Base-by-base conservation (phyloP, 305 asterid species). In the Fraxinus latifolia region DNA sequence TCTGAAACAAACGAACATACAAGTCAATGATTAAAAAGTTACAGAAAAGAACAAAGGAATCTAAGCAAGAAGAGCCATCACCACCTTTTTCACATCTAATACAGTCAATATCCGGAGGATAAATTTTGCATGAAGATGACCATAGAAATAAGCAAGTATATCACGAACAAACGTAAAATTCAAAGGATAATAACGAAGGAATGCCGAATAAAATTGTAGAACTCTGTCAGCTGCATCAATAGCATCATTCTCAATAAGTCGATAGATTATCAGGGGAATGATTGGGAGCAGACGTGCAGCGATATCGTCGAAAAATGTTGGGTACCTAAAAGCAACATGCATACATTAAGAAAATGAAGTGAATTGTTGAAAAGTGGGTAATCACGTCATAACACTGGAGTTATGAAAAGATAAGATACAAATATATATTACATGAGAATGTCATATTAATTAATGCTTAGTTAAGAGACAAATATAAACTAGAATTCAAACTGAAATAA, bases 281-380 rank as follows among this genome's bases (percentile, higher is more conserved):
- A 96, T 92, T 82, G 99, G 99, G 79, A 96, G 97, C 90, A 96
- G 85, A 78, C 98, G 91, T 77, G 98, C 98, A 82, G 98, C 97
- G 44, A 96, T 88, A 88, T 96, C 99, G 86, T 96, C 99, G 82
- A 96, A 96, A 89, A 94, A 96, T 82, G 96, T 92, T 44, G 99
- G 99, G 85, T 90, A 96, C 90, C 99, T 96, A 90, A 74, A 72
- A 86, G 78, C 58, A 84, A 44, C 14, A 74, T 37, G 47, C 83
- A 32, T 74, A 74, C 82, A 78, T 81, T 75, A 80, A 73, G 21
- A 79, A 81, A 80, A 11, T 47, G 42, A 80, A 82, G 37, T 77
- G 37, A 74, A 55, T 8, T 31, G 67, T 4, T 9, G 34, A 11
- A 80, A 32, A 47, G 44, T 80, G 53, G 68, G 47, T 31, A 77